Percentiles rank a stretch among this genome's conserved stretches.
Evolutionary conservation across 1,284 basidiomycete species (phyloP).

Genomic region (Baeospora myosura): DNA sequence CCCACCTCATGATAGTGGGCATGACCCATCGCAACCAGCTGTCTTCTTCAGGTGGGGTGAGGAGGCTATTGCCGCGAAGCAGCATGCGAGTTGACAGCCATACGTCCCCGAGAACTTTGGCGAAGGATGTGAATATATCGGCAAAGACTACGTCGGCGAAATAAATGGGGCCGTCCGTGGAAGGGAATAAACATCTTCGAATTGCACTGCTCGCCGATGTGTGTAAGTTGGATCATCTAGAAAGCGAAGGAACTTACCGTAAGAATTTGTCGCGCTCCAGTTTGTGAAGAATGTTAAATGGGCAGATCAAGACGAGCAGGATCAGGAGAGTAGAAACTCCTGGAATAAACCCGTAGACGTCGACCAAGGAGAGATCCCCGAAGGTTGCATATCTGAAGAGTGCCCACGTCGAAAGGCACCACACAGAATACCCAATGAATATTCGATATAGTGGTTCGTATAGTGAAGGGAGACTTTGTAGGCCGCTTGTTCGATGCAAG

Average conservation of each 20-base stretch:
- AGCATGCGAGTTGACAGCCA: conserved; percentile 85
- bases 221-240: conserved; percentile 3
- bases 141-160: conserved; percentile 94
- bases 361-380: conserved; percentile 53
- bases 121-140: conserved; percentile 93
- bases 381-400: conserved; percentile 55
- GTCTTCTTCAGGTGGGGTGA: conserved; percentile 53
- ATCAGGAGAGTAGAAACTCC: conserved; percentile 58
- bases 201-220: conserved; percentile 40
- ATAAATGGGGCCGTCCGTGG: conserved; percentile 55
- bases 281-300: conserved; percentile 60
- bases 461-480: conserved; percentile 29
- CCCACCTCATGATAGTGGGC: conserved; percentile 82
- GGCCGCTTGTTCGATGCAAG: conserved; percentile 23
- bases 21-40: conserved; percentile 69
- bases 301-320: conserved; percentile 53
- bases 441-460: conserved; percentile 67
- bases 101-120: conserved; percentile 92
- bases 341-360: conserved; percentile 71
- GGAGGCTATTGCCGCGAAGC: conserved; percentile 67
- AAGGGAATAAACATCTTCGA: conserved; percentile 67
- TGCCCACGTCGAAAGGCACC: conserved; percentile 60
- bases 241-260: conserved; percentile 44
- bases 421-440: conserved; percentile 49
- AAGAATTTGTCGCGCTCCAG: conserved; percentile 70